Evolutionary conservation across 2,329 filamentous ascomycete genomes (phyloP).

Genomic region (Penicillium sp.): DNA sequence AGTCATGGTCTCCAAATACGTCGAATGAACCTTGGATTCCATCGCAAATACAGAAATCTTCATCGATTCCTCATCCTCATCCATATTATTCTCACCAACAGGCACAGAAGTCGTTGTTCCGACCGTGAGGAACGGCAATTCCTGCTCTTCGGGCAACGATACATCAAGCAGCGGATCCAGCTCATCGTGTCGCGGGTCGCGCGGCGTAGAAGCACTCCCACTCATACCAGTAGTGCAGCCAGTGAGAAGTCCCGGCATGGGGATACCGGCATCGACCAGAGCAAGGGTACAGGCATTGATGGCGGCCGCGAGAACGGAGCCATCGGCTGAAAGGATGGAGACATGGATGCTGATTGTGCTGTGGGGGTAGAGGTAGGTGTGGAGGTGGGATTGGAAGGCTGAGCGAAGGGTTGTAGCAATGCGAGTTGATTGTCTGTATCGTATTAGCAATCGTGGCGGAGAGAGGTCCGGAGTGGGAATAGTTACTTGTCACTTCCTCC

Average conservation of each 20-base stretch:
- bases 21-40: conserved; percentile 83
- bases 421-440: conserved; percentile 66
- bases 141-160: conserved; percentile 58
- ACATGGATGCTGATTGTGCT: conserved; percentile 80
- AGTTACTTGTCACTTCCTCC: conserved; percentile 73
- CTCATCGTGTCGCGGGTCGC: conserved; percentile 43
- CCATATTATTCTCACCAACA: conserved; percentile 59
- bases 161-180: conserved; percentile 48
- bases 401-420: conserved; percentile 68
- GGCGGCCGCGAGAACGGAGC: conserved; percentile 83
- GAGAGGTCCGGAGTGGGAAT: not conserved
- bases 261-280: conserved; percentile 90
- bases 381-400: conserved; percentile 74
- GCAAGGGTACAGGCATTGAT: conserved; percentile 91
- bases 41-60: conserved; percentile 78
- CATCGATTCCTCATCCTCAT: conserved; percentile 43
- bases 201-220: conserved; percentile 45
- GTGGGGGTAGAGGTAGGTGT: conserved; percentile 87
- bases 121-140: conserved; percentile 85
- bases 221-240: conserved; percentile 82
- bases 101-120: conserved; percentile 60
- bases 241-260: conserved; percentile 88
- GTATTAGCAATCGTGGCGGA: conserved; percentile 5
- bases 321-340: conserved; percentile 87
- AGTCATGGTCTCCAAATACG: conserved; percentile 84